phyloP scores from a whole-genome alignment of 257 asterid species.

The Coffea canephora region DNA sequence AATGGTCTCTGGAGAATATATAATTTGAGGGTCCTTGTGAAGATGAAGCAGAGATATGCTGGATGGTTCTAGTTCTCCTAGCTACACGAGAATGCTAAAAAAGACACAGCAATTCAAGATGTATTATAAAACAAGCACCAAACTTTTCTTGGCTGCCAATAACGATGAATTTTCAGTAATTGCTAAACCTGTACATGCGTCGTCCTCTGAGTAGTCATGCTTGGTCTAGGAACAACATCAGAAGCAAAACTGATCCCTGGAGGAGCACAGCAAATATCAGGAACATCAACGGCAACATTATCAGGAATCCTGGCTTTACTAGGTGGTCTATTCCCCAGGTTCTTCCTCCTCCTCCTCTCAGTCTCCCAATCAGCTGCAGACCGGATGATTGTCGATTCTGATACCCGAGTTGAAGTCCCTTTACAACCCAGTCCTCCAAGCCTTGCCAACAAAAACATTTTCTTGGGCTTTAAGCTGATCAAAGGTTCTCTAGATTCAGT shows the following conservation, averaged over 20 bases:
- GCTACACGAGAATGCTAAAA: slow-evolving; percentile 36
- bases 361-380: slow-evolving; percentile 20
- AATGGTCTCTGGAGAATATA: slow-evolving; percentile 13
- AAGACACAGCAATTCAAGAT: slow-evolving; percentile 6
- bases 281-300: slow-evolving; percentile 41
- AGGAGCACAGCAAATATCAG: slow-evolving; percentile 59
- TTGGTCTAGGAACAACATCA: slow-evolving; percentile 45
- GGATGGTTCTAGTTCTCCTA: slow-evolving; percentile 27
- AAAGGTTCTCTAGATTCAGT: slow-evolving; percentile 25
- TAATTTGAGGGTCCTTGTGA: slow-evolving; percentile 11
- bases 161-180: neutral
- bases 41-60: slow-evolving; percentile 13
- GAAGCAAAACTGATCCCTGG: slow-evolving; percentile 57
- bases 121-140: neutral
- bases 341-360: slow-evolving; percentile 20
- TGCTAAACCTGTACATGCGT: slow-evolving; percentile 18
- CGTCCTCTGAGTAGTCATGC: slow-evolving; percentile 30
- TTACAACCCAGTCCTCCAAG: slow-evolving; percentile 51
- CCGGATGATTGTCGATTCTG: slow-evolving; percentile 15
- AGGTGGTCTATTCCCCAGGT: slow-evolving; percentile 22
- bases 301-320: slow-evolving; percentile 24
- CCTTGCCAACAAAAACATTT: slow-evolving; percentile 25
- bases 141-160: neutral
- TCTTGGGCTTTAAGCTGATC: slow-evolving; percentile 23
- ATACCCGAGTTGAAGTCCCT: slow-evolving; percentile 25